Evolutionary conservation across 495 filamentous ascomycete species (phyloP), one percentile per base, ranked within the genome.

Genomic region (Aspergillus ostianus): DNA sequence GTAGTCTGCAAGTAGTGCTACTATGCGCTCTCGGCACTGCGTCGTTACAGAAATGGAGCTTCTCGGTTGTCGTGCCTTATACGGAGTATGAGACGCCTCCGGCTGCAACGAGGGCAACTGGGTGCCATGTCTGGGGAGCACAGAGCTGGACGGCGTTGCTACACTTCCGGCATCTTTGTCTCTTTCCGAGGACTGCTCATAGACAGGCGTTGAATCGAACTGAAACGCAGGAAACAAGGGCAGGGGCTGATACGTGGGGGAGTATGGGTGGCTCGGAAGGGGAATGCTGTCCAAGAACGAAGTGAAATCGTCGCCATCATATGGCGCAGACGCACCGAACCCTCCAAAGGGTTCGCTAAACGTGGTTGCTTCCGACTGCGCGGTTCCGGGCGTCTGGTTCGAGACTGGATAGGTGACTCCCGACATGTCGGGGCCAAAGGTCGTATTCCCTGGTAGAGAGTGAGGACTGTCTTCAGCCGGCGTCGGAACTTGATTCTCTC

Each of bases 211-310:
- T 1, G 74, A 67, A 5, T 69, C 70, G 46, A 70, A 73, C 3
- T 66, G 65, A 27, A 77, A 60, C 0, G 73, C 56, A 2, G 73
- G 74, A 27, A 77, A 76, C 17, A 77, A 51, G 1, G 74, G 74
- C 9, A 77, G 63, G 17, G 74, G 73, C 50, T 77, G 74, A 47
- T 75, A 76, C 10, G 70, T 69, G 0, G 73, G 73, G 1, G 74
- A 77, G 51, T 70, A 77, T 9, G 74, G 71, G 23, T 77, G 71
- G 44, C 68, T 77, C 0, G 74, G 74, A 15, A 77, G 57, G 2
- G 74, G 69, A 15, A 77, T 71, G 47, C 73, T 76, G 49, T 77
- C 74, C n/a, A 77, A 56, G 41, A 77, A 77, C 0, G 74, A 74
- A 1, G 74, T 76, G 47, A 77, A 77, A 50, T 77, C 74, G 46